Base-by-base conservation (phyloP, 2,329 filamentous ascomycete genomes). In the Aspergillus pseudonomiae region DNA sequence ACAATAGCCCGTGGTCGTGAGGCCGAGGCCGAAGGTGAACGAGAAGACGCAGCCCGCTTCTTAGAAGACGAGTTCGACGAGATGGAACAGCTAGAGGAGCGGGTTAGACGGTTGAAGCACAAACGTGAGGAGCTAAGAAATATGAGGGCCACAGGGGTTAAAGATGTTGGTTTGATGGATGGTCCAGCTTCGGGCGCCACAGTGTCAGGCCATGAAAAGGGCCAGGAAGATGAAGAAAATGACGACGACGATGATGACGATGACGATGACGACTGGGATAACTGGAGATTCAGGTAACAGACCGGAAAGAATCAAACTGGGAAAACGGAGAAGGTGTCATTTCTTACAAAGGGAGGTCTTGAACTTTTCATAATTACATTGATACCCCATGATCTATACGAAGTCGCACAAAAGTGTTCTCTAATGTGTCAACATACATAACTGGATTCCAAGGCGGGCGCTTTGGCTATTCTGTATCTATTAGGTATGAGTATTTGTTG, bases 21-120 rank as follows among this genome's bases (percentile, higher is more conserved):
- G 60, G 82, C 82, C 1, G 82, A 86, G 48, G 80, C 80, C 1
- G 88, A 91, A 62, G 89, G 89, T 45, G 91, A 93, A 74, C 86
- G 86, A 61, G 92, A 95, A 74, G 92, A 95, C 70, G 91, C 92
- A 1, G 86, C 85, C 48, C 84, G 89, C 26, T 88, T 89, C 34
- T 78, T 94, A 62, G 90, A 93, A 76, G 87, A 89, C 46, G 92
- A 94, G 75, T 91, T 94, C 68, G 91, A 93, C 63, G 89, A 93
- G 74, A 94, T 94, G 91, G 89, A 91, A 73, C 86, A 89, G 72
- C 83, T 94, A 53, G 92, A 94, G 75, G 86, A 87, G 58, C 85
- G 91, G 7, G 89, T 94, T 14, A 83, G 84, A 63, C 84, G 83
- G 65, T 77, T 94, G 60, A 90, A 91, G 74, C 88, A 91, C 73